A percentile compares a stretch with the other conserved stretches of the same genome.
Conservation (phyloP, 768 basidiomycete genomes). For the Boletus bicolor region DNA sequence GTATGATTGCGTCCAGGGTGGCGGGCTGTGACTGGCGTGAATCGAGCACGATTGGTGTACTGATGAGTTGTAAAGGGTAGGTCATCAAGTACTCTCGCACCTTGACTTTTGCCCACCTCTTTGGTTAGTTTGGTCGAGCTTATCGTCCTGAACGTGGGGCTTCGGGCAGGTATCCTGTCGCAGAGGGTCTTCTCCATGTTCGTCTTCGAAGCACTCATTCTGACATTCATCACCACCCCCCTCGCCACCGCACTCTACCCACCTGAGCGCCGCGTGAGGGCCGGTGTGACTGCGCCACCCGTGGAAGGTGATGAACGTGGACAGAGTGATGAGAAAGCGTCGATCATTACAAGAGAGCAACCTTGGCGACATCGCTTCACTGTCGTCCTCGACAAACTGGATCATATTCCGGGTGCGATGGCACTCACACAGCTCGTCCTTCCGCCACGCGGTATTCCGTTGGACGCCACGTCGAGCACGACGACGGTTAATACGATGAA, state of each 20-base stretch:
- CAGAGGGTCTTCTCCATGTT: slow-evolving; percentile 90
- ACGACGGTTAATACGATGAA: slow-evolving; percentile 7
- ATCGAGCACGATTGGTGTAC: slow-evolving; percentile 74
- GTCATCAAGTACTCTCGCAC: not conserved
- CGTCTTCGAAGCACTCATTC: slow-evolving; percentile 75
- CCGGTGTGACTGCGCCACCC: slow-evolving; percentile 17
- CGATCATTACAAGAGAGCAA: slow-evolving; percentile 12
- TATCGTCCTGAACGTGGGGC: slow-evolving; percentile 93
- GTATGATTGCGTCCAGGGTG: slow-evolving; percentile 62
- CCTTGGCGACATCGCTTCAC: slow-evolving; percentile 63
- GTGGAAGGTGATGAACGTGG: slow-evolving; percentile 35
- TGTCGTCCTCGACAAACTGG: slow-evolving; percentile 85
- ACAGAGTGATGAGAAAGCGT: slow-evolving; percentile 4
- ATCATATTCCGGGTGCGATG: slow-evolving; percentile 89
- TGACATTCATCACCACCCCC: slow-evolving; percentile 87
- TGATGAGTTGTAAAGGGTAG: slow-evolving; percentile 96
- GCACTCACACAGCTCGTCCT: slow-evolving; percentile 81
- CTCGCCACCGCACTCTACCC: slow-evolving; percentile 68
- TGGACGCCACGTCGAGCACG: slow-evolving; percentile 7
- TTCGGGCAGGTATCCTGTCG: slow-evolving; percentile 74
- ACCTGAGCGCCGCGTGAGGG: slow-evolving; percentile 52
- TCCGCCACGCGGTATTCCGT: slow-evolving; percentile 22
- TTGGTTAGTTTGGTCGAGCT: slow-evolving; percentile 76
- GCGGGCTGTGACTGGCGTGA: slow-evolving; percentile 80
- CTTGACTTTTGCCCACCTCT: not conserved